Conservation (phyloP, 2,329 filamentous ascomycete species). For the Xenosphaeropsis pyriputrescens region DNA sequence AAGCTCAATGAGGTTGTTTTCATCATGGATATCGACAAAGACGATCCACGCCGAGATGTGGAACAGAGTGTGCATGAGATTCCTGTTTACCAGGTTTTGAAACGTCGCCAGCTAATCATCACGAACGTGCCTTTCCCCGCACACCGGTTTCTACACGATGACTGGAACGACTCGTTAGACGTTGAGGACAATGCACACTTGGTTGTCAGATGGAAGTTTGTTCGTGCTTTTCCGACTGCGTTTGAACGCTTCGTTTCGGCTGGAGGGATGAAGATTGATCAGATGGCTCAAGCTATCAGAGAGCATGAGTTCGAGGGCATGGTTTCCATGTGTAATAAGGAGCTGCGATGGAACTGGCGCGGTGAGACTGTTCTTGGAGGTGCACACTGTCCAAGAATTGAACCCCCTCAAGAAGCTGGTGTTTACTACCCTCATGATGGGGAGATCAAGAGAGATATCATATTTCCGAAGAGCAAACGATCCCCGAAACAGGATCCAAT, state of each 20-base stretch:
- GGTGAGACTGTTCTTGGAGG: constrained; percentile 24
- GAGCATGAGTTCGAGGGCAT: constrained; percentile 5
- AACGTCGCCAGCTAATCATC: constrained; percentile 26
- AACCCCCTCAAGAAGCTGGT: too few relatives aligned
- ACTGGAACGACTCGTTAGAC: constrained; percentile 10
- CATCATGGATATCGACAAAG: constrained; percentile 20
- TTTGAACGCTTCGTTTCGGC: not conserved
- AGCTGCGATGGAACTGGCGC: constrained; percentile 19
- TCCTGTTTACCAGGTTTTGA: constrained; percentile 19
- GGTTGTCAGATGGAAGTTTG: constrained; percentile 35
- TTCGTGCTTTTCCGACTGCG: not conserved
- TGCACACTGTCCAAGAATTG: constrained; percentile 10
- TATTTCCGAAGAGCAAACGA: too few relatives aligned
- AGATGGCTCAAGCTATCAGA: constrained; percentile 1
- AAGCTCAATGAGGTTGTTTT: constrained; percentile 27
- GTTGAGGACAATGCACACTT: constrained; percentile 21
- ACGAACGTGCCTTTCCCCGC: constrained; percentile 39
- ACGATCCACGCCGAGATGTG: constrained; percentile 18
- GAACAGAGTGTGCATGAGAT: constrained; percentile 29
- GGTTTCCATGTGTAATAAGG: constrained; percentile 3
- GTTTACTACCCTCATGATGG: too few relatives aligned
- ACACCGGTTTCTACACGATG: constrained; percentile 6
- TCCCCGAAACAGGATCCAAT: too few relatives aligned
- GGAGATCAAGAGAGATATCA: too few relatives aligned
- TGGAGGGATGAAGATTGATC: too few relatives aligned